Conservation (phyloP, 2,329 filamentous ascomycete genomes). For the Epicoccum sorghinum region DNA sequence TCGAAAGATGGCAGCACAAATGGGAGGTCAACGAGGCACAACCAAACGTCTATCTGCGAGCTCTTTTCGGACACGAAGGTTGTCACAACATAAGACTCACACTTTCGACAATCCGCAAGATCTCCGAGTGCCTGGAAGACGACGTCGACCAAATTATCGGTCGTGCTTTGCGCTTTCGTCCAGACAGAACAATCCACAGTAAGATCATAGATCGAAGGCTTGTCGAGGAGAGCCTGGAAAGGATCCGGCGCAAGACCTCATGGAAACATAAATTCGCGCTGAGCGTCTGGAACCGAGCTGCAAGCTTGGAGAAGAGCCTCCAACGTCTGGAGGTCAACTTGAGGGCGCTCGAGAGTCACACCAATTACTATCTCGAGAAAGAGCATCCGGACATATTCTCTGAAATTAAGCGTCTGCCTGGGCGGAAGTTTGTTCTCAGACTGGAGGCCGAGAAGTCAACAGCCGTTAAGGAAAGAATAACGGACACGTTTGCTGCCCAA, state of each 20-base stretch:
- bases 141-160: slow-evolving; percentile 28
- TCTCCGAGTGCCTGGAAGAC: slow-evolving; percentile 16
- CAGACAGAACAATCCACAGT: slow-evolving; percentile 1
- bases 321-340: slow-evolving; percentile 25
- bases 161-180: slow-evolving; percentile 21
- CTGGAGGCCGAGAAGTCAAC: slow-evolving; percentile 21
- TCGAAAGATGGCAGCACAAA: slow-evolving; percentile 33
- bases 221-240: slow-evolving; percentile 26
- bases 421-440: slow-evolving; percentile 24
- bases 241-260: slow-evolving; percentile 23
- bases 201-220: slow-evolving; percentile 16
- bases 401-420: slow-evolving; percentile 29
- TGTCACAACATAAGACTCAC: slow-evolving; percentile 22
- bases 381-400: slow-evolving; percentile 35
- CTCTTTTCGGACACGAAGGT: slow-evolving; percentile 31
- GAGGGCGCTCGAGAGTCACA: slow-evolving; percentile 28
- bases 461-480: slow-evolving; percentile 22
- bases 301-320: slow-evolving; percentile 26
- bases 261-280: slow-evolving; percentile 31
- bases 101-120: slow-evolving; percentile 7
- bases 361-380: slow-evolving; percentile 30
- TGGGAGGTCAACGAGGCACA: slow-evolving; percentile 28
- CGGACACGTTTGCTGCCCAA: slow-evolving; percentile 27
- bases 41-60: slow-evolving; percentile 26
- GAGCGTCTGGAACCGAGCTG: slow-evolving; percentile 24